Base-by-base conservation (phyloP, 2,329 filamentous ascomycete genomes). In the Triangularia setosa region DNA sequence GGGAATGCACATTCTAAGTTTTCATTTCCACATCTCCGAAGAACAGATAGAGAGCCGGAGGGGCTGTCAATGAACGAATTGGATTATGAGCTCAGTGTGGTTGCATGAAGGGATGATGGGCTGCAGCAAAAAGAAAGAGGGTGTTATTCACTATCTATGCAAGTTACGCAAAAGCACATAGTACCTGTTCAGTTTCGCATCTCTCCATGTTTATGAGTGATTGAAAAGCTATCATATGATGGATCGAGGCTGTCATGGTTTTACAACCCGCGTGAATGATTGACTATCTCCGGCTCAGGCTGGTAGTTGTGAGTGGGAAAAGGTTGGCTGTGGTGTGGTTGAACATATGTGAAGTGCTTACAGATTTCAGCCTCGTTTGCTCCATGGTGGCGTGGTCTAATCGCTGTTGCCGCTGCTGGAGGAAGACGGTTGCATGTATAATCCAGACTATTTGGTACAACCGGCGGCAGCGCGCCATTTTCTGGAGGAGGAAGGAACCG, bases 1-100 rank as follows among this genome's bases (percentile, higher is more conserved):
- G 82, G 74, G 89, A 92, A 75, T 85, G 85, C 69, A 72, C 67
- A 21, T 72, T 72, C 24, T 71, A 61, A n/a, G 62, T 16, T 28
- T 21, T 27, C 40, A 11, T n/a, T 58, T 24, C 30, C 30, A 9
- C 21, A 7, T 48, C 21, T 21, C 40, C 18, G n/a, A 8, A 21
- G n/a, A n/a, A 18, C 40, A 48, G n/a, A 48, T 18, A 48, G 7
- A 21, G 40, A 48, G 16, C 33, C 33, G 33, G 14, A 40, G 4
- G 33, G 16, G 33, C 33, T n/a, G 4, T 40, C 33, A 14, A 7
- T n/a, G 16, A 40, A n/a, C 21, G 40, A 48, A 8, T 48, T 48
- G n/a, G 40, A 48, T 23, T n/a, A 48, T 48, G 40, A 21, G 40
- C 8, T 21, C 8, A 48, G 7, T 21, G 11, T 21, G 4, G n/a